These are phyloP conservation scores for Scedosporium dehoogii DNA, from an alignment of 2,329 filamentous ascomycete genomes.

Conservation along the genomic window DNA sequence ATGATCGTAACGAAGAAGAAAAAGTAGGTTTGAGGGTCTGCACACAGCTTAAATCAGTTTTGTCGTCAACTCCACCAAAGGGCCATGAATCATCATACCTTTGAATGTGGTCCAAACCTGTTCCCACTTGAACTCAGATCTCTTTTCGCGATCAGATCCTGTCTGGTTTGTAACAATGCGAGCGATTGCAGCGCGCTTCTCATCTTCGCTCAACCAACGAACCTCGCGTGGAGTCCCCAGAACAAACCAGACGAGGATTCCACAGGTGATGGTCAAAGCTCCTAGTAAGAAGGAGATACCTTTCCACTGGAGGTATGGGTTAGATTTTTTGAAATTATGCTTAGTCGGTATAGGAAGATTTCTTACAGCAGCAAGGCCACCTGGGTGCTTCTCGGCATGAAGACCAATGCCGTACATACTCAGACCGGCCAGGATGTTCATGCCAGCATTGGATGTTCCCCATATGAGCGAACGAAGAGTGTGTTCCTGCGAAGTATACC, in stretches of 20 bases:
- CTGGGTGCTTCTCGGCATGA: conserved; percentile 14
- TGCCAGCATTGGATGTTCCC: conserved; percentile 21
- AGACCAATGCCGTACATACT: conserved; percentile 18
- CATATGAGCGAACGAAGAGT: conserved; percentile 20
- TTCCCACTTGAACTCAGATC: conserved; percentile 18
- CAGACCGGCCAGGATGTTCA: conserved; percentile 20
- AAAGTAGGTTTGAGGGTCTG: conserved; percentile 11
- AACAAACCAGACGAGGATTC: too few relatives aligned
- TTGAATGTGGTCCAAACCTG: conserved; percentile 18
- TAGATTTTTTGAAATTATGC: too few relatives aligned
- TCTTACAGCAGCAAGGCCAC: conserved; percentile 13
- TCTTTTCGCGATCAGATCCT: conserved; percentile 16
- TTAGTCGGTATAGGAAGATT: conserved; percentile 8
- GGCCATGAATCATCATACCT: conserved; percentile 4
- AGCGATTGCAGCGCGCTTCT: conserved; percentile 20
- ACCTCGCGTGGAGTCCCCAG: too few relatives aligned
- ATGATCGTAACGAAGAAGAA: conserved; percentile 24
- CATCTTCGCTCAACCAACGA: conserved; percentile 10
- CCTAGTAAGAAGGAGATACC: too few relatives aligned
- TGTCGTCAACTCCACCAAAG: too few relatives aligned
- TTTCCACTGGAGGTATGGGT: too few relatives aligned
- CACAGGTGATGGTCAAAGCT: too few relatives aligned
- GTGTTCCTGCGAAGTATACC: conserved; percentile 16
- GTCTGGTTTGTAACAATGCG: conserved; percentile 19
- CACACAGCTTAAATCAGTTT: too few relatives aligned